Base-by-base conservation (phyloP, 139 green algal genomes). In the Chlamydomonas asymmetrica region DNA sequence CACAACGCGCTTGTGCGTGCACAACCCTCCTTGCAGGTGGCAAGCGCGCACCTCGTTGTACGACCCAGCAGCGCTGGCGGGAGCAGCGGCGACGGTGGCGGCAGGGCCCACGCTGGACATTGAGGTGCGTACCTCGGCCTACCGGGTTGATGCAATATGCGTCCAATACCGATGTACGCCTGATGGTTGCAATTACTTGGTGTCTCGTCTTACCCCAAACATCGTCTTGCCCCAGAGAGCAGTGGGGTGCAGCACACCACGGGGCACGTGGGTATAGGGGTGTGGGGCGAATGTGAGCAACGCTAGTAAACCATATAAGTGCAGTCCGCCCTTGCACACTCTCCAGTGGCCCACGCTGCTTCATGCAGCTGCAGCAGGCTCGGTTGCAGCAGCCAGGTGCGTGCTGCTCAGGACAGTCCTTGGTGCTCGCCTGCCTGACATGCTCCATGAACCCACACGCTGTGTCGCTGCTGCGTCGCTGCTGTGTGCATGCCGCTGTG, bases 1-100 rank as follows among this genome's bases (percentile, higher is more conserved):
- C n/a, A n/a, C n/a, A n/a, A n/a, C n/a, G n/a, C n/a, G n/a, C n/a
- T n/a, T n/a, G n/a, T n/a, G n/a, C n/a, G n/a, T n/a, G n/a, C n/a
- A n/a, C n/a, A n/a, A n/a, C n/a, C n/a, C n/a, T n/a, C n/a, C n/a
- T n/a, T n/a, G n/a, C n/a, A n/a, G n/a, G n/a, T n/a, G n/a, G n/a
- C n/a, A n/a, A n/a, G n/a, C n/a, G 25, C 59, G 71, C 38, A 77
- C 71, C 41, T 57, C 71, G 8, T 16, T 77, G 45, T 77, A 77
- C 71, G 71, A 77, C 29, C n/a, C 22, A 6, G 40, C 3, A 4
- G 34, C 3, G 7, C 7, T n/a, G 48, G 56, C 56, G 56, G 56
- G 56, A 34, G n/a, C 56, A 34, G 52, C 22, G 16, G 25, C 25
- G 25, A 27, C 22, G 52, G 52, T n/a, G 56, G 22, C 29, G 29